Percentiles rank a stretch among this genome's conserved stretches.
phyloP scores from a whole-genome alignment of 73 alveolate species.

The Paramecium sonneborni region DNA sequence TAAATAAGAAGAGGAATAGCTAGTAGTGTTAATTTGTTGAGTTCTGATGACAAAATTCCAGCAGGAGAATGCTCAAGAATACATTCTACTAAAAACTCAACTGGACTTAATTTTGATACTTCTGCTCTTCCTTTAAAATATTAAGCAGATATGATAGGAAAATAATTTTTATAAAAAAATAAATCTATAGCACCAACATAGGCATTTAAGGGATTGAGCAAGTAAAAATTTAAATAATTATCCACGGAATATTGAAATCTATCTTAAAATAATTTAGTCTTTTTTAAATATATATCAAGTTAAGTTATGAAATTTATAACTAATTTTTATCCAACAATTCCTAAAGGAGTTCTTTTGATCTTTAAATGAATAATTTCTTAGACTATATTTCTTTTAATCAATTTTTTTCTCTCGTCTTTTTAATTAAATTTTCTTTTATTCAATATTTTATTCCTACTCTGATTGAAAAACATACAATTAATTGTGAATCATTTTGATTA shows the following conservation, averaged over 20 bases:
- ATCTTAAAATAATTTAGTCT: background rate
- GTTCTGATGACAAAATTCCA: background rate
- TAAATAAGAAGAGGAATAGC: slow-evolving; percentile 30
- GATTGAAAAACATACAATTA: background rate
- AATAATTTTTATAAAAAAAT: background rate
- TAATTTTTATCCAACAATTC: background rate
- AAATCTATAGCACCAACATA: background rate
- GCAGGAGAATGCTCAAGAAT: slow-evolving; percentile 2
- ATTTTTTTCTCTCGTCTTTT: background rate
- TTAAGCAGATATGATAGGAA: background rate
- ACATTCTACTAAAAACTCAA: slow-evolving; percentile 13
- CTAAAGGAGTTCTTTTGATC: background rate
- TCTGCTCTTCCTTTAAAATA: slow-evolving; percentile 24
- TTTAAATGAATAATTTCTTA: background rate
- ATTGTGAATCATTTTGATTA: no score
- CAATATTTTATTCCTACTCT: background rate
- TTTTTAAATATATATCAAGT: background rate
- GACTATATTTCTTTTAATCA: no score
- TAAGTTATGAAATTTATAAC: background rate
- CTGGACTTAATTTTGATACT: background rate
- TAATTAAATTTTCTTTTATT: background rate
- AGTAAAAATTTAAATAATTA: background rate
- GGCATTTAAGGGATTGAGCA: background rate
- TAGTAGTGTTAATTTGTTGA: background rate
- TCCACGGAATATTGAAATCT: background rate